Conservation (phyloP, 2,329 filamentous ascomycete species). For the Xylariaceae sp. region DNA sequence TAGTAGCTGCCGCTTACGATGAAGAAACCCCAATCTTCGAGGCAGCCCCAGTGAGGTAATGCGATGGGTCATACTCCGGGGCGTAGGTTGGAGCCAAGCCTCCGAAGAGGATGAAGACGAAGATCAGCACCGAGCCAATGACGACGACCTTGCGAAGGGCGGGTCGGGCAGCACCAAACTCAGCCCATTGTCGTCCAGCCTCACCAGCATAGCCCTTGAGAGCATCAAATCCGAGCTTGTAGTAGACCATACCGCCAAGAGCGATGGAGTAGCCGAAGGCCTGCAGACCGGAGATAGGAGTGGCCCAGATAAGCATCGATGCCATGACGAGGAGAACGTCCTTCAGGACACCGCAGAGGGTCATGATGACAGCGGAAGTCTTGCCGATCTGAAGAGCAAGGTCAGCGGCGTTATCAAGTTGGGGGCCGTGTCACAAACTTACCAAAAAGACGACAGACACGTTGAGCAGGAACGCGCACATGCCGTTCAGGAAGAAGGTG, state of each 20-base stretch:
- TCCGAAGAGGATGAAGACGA: constrained; percentile 63
- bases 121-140: constrained; percentile 53
- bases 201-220: constrained; percentile 72
- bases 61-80: constrained; percentile 45
- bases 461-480: constrained; percentile 74
- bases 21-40: constrained; percentile 37
- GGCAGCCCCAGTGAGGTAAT: constrained; percentile 40
- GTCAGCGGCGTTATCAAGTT: not conserved
- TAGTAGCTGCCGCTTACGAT: constrained; percentile 7
- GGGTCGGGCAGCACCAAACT: constrained; percentile 73
- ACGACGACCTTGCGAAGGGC: constrained; percentile 70
- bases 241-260: constrained; percentile 71
- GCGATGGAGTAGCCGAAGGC: constrained; percentile 80
- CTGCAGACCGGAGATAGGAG: constrained; percentile 66
- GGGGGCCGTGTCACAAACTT: constrained; percentile 31
- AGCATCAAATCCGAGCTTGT: constrained; percentile 78
- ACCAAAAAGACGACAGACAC: constrained; percentile 81
- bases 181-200: constrained; percentile 71
- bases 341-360: constrained; percentile 81
- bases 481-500: constrained; percentile 67
- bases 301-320: constrained; percentile 76
- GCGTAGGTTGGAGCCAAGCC: constrained; percentile 56
- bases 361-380: constrained; percentile 79
- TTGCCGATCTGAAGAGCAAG: constrained; percentile 61
- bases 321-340: constrained; percentile 75